Percentiles rank a stretch among this genome's conserved stretches.
Conservation (phyloP, 164 flowering plant species). For the Magnolia sinica region DNA sequence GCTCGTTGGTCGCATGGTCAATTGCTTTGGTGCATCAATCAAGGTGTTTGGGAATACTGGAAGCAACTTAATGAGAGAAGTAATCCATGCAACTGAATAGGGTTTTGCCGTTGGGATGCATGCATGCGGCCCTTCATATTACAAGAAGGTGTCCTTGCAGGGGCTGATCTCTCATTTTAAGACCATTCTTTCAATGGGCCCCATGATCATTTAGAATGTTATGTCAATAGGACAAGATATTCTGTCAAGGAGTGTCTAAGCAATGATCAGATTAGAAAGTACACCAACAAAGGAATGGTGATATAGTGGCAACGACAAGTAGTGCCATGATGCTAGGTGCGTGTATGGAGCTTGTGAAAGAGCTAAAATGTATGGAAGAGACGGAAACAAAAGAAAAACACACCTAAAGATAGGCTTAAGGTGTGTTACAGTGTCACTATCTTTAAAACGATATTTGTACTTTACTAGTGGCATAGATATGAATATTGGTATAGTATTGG, state of each 20-base stretch:
- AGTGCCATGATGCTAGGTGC: slow-evolving; percentile 91
- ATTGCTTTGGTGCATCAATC: slow-evolving; percentile 75
- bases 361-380: too few relatives aligned
- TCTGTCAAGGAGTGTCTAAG: slow-evolving; percentile 87
- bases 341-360: slow-evolving; percentile 39
- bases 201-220: slow-evolving; percentile 77
- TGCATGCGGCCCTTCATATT: slow-evolving; percentile 89
- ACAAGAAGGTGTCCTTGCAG: slow-evolving; percentile 79
- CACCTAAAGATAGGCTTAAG: too few relatives aligned
- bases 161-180: slow-evolving; percentile 74
- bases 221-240: slow-evolving; percentile 83
- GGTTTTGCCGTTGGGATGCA: slow-evolving; percentile 97
- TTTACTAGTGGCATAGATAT: too few relatives aligned
- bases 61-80: slow-evolving; percentile 90
- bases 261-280: slow-evolving; percentile 53
- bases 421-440: too few relatives aligned
- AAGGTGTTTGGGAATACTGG: slow-evolving; percentile 94
- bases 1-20: slow-evolving; percentile 90
- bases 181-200: slow-evolving; percentile 75
- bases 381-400: too few relatives aligned
- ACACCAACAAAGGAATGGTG: slow-evolving; percentile 51
- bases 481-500: too few relatives aligned
- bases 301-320: slow-evolving; percentile 82
- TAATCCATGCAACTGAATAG: slow-evolving; percentile 86
- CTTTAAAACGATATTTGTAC: too few relatives aligned